Base-by-base conservation (phyloP, 2,329 filamentous ascomycete genomes). In the Aspergillus ochraceoroseus region DNA sequence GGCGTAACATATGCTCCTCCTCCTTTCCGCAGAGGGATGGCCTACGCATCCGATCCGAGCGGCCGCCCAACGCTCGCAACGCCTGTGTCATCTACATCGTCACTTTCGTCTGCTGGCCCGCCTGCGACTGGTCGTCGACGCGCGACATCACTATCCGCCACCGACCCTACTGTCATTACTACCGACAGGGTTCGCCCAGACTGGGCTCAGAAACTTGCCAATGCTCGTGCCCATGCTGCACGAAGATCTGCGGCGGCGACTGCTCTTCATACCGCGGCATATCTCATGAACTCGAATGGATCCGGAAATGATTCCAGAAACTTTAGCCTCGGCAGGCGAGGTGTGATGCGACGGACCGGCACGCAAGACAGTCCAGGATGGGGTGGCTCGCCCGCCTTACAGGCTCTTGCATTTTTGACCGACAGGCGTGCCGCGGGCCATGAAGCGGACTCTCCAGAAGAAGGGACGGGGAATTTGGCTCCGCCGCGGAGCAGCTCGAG, bases 1-100 rank as follows among this genome's bases (percentile, higher is more conserved):
- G 92, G 92, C 32, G 85, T 98, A n/a, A 95, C 87, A 0, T 98
- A 95, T 62, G 81, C 90, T 3, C 76, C 88, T 8, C 92, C 92
- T 2, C 81, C 86, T 0, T 96, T 96, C 70, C 82, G 88, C 15
- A 76, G 89, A 48, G 92, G 92, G 1, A 67, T 98, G 20, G 71
- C 77, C 1, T 90, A 90, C 60, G 74, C 79, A 1, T 68, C 74
- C 14, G 70, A 77, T 47, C 58, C 70, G 14, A 59, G 69, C 35
- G 49, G 69, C 13, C 73, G 74, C 30, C 67, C 73, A 33, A 80
- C 65, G 38, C 63, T 72, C 9, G 65, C 70, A 29, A 82, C 87
- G 1, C 86, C 88, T 26, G 87, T 90, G 78, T 94, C 89, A 0
- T 95, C 89, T 0, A 83, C 83, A 35, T 87, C 85, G 29, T 94